These are phyloP conservation scores for Wilhelminamyces savonicus DNA, from an alignment of 805 yeast species.

Conservation along the genomic window DNA sequence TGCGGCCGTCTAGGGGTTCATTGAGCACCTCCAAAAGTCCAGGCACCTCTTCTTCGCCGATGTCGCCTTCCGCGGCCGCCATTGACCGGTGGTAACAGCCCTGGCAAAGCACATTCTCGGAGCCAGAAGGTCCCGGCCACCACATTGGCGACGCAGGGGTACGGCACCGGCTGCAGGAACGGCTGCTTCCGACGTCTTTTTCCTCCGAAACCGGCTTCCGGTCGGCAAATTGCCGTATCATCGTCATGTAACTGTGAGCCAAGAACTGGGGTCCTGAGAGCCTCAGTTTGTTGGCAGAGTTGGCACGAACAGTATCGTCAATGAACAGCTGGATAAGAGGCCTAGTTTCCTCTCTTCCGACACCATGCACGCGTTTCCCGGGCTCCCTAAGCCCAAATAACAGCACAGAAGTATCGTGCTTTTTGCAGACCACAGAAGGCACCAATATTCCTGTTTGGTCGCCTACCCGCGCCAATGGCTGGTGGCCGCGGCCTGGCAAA, in stretches of 20 bases:
- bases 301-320: constrained; percentile 23
- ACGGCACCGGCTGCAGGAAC: constrained; percentile 16
- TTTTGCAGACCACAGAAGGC: constrained; percentile 43
- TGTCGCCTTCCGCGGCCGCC: constrained; percentile 15
- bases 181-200: neutral
- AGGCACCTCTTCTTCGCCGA: constrained; percentile 9
- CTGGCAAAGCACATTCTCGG: constrained; percentile 18
- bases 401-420: too few relatives aligned
- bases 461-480: too few relatives aligned
- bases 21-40: constrained; percentile 18
- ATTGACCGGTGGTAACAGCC: too few relatives aligned
- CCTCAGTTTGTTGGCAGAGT: constrained; percentile 4
- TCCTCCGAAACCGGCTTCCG: constrained; percentile 2
- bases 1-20: constrained; percentile 24
- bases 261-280: constrained; percentile 27
- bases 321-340: constrained; percentile 37
- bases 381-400: constrained; percentile 18
- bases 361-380: constrained; percentile 22
- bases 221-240: constrained; percentile 11
- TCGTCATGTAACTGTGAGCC: constrained; percentile 22
- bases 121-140: constrained; percentile 16
- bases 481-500: too few relatives aligned
- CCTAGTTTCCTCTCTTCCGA: constrained; percentile 17
- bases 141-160: constrained; percentile 29
- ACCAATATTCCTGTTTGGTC: constrained; percentile 34